These are phyloP conservation scores for Alternaria sp. DNA, from an alignment of 2,329 filamentous ascomycete species.

Conservation along the genomic window DNA sequence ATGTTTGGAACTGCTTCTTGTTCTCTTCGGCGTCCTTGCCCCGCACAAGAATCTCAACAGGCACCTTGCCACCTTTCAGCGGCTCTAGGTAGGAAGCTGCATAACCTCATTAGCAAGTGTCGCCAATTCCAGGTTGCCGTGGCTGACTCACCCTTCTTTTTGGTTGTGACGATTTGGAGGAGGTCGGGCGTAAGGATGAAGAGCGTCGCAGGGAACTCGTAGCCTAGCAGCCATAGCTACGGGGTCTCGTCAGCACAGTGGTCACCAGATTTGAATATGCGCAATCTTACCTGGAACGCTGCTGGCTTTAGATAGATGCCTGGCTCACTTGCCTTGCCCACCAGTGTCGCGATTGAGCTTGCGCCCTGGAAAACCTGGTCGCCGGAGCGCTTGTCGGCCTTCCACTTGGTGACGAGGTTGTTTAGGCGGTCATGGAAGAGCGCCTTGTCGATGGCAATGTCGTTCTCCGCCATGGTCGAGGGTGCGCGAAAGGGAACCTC, in stretches of 20 bases:
- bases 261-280: not conserved
- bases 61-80: slow-evolving; percentile 89
- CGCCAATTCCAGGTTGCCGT: not conserved
- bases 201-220: slow-evolving; percentile 96
- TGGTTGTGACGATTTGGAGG: slow-evolving; percentile 91
- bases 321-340: slow-evolving; percentile 87
- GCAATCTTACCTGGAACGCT: slow-evolving; percentile 80
- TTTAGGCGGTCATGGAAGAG: slow-evolving; percentile 92
- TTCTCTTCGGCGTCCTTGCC: slow-evolving; percentile 93
- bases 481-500: slow-evolving; percentile 29
- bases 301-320: slow-evolving; percentile 94
- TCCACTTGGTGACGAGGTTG: slow-evolving; percentile 90
- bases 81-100: slow-evolving; percentile 90
- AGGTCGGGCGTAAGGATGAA: slow-evolving; percentile 90
- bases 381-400: slow-evolving; percentile 89
- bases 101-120: slow-evolving; percentile 43
- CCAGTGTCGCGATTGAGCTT: slow-evolving; percentile 84
- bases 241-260: slow-evolving; percentile 33
- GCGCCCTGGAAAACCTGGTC: slow-evolving; percentile 86
- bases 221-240: slow-evolving; percentile 97
- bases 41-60: slow-evolving; percentile 88
- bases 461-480: slow-evolving; percentile 63
- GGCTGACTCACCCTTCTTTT: slow-evolving; percentile 81
- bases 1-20: slow-evolving; percentile 85
- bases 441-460: slow-evolving; percentile 93